Evolutionary conservation across 352 stramenopile species (phyloP).

Genomic region (Vaucheria bursata): DNA sequence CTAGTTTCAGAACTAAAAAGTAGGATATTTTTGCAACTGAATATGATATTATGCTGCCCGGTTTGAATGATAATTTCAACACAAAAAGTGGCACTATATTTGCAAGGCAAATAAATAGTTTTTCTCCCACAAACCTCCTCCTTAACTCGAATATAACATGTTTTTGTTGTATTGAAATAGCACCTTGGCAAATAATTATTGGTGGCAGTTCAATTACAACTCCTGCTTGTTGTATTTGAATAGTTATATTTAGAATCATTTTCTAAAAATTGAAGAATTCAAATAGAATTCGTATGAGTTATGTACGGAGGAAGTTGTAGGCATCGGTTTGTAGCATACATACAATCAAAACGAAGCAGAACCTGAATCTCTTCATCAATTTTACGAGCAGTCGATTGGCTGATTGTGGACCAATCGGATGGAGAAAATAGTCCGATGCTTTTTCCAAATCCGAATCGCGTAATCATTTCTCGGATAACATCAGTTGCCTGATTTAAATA

Average conservation of each 20-base stretch:
- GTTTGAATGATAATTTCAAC: no score
- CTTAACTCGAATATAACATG: no score
- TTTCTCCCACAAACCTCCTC: no score
- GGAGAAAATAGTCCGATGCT: conserved; percentile 12
- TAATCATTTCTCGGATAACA: background rate
- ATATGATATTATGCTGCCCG: no score
- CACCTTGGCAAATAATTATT: background rate
- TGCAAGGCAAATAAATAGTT: no score
- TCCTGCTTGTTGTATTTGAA: background rate
- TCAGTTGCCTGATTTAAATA: conserved; percentile 8
- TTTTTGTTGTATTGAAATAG: no score
- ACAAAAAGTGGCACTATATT: no score
- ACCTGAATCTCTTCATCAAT: conserved; percentile 27
- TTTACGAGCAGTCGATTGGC: conserved; percentile 11
- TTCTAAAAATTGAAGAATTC: background rate
- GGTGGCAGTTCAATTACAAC: background rate
- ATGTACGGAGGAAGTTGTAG: background rate
- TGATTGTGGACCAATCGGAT: conserved; percentile 10
- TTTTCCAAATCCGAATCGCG: conserved; percentile 12
- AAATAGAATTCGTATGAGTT: background rate
- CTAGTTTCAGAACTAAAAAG: no score
- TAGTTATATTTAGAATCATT: background rate
- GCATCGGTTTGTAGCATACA: background rate
- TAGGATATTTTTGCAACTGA: no score
- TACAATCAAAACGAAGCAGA: background rate